Percentiles rank a stretch among this genome's conserved stretches.
phyloP scores from a whole-genome alignment of 2,329 filamentous ascomycete genomes.

The Colletotrichum navitas region DNA sequence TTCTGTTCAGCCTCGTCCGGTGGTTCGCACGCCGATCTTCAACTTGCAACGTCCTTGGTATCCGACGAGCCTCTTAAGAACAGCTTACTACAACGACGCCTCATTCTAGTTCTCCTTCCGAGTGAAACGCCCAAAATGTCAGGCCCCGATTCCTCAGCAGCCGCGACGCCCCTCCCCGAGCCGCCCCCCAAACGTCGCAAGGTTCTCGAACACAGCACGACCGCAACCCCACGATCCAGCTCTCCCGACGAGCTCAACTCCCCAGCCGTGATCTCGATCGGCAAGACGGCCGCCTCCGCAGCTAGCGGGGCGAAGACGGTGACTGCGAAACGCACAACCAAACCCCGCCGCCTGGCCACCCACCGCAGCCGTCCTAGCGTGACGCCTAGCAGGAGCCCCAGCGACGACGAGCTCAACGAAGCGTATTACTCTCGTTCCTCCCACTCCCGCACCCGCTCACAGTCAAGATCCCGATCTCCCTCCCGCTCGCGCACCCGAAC shows the following conservation, averaged over 20 bases:
- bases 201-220: slow-evolving; percentile 55
- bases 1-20: slow-evolving; percentile 17
- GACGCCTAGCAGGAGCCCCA: slow-evolving; percentile 42
- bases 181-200: slow-evolving; percentile 58
- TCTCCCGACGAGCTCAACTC: slow-evolving; percentile 58
- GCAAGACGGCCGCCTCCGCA: not conserved
- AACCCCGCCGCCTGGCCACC: slow-evolving; percentile 39
- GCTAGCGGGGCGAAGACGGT: not conserved
- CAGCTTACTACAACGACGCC: not conserved
- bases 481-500: slow-evolving; percentile 45
- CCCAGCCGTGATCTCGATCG: not conserved
- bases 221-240: slow-evolving; percentile 56
- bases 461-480: slow-evolving; percentile 43
- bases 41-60: not conserved
- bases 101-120: not conserved
- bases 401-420: slow-evolving; percentile 45
- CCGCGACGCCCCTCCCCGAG: slow-evolving; percentile 45
- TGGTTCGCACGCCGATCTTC: not conserved
- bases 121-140: slow-evolving; percentile 46
- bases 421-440: slow-evolving; percentile 44
- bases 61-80: not conserved
- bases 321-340: slow-evolving; percentile 16
- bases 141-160: slow-evolving; percentile 44
- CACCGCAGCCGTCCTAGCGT: slow-evolving; percentile 40
- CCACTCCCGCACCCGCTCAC: slow-evolving; percentile 44